phyloP scores from a whole-genome alignment of 495 filamentous ascomycete species.

The Penicillium parvum region DNA sequence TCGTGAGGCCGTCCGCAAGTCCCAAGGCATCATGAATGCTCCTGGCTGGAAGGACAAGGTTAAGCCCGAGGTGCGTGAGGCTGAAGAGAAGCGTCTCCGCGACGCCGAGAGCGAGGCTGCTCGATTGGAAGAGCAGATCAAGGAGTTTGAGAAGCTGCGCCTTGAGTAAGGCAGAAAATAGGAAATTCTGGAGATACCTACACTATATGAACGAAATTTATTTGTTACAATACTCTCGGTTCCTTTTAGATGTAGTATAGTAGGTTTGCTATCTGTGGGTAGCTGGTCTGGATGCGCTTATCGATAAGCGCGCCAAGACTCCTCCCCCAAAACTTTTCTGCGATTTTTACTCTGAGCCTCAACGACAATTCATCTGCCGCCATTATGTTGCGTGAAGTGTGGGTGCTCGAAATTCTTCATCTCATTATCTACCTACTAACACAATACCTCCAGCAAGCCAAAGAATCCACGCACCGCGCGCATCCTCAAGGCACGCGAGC shows the following conservation, averaged over 20 bases:
- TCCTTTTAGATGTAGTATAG: no score
- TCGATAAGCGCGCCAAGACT: constrained; percentile 31
- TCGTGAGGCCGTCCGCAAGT: constrained; percentile 31
- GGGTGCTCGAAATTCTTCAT: constrained; percentile 10
- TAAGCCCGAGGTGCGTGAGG: constrained; percentile 52
- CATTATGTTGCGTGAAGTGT: constrained; percentile 39
- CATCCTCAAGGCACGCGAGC: constrained; percentile 81
- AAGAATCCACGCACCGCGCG: constrained; percentile 92
- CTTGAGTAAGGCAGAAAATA: constrained; percentile 34
- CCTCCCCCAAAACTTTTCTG: constrained; percentile 32
- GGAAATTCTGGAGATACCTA: no score
- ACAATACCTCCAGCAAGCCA: constrained; percentile 60
- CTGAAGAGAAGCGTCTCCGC: constrained; percentile 53
- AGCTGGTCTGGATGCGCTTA: no score
- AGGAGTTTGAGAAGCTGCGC: constrained; percentile 46
- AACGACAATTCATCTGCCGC: constrained; percentile 9
- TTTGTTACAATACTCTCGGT: no score
- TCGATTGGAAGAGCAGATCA: constrained; percentile 51
- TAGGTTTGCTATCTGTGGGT: no score
- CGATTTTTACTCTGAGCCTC: constrained; percentile 24
- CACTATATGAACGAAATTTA: no score
- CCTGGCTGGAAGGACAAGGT: constrained; percentile 45
- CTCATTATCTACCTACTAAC: neutral
- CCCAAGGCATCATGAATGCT: constrained; percentile 30
- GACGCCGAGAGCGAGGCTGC: constrained; percentile 54